Conservation (phyloP, 768 basidiomycete genomes). For the Leccinum barrowsii region DNA sequence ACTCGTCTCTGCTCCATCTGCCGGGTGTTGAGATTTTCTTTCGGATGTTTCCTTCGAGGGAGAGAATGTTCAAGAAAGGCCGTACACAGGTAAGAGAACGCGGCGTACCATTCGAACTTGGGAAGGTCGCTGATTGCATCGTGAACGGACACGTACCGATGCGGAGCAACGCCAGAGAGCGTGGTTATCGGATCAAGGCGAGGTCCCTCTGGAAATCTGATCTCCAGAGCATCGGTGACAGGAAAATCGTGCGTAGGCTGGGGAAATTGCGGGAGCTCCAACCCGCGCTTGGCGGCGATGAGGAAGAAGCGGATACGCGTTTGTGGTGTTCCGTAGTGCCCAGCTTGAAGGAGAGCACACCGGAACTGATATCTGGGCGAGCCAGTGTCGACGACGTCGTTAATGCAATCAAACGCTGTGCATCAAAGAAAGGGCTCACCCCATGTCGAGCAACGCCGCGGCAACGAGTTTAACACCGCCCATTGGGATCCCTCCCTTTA, state of each 20-base stretch:
- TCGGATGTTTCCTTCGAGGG: slow-evolving; percentile 24
- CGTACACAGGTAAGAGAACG: not conserved
- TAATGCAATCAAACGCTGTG: not conserved
- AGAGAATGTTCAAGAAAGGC: not conserved
- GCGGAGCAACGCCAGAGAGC: slow-evolving; percentile 49
- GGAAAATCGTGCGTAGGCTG: slow-evolving; percentile 44
- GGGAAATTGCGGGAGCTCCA: slow-evolving; percentile 38
- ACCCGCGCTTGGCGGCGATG: slow-evolving; percentile 38
- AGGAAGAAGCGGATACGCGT: slow-evolving; percentile 46
- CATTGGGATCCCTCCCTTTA: slow-evolving; percentile 63
- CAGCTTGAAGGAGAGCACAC: slow-evolving; percentile 43
- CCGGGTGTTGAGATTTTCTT: slow-evolving; percentile 1
- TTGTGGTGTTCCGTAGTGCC: slow-evolving; percentile 47
- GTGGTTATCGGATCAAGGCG: slow-evolving; percentile 44
- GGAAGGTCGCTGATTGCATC: slow-evolving; percentile 76
- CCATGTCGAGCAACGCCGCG: slow-evolving; percentile 59
- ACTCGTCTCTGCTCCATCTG: slow-evolving; percentile 21
- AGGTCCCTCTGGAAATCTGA: slow-evolving; percentile 46
- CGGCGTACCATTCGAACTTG: slow-evolving; percentile 65
- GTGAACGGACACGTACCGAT: slow-evolving; percentile 55
- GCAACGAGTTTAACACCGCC: slow-evolving; percentile 71
- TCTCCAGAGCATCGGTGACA: slow-evolving; percentile 39
- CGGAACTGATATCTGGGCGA: slow-evolving; percentile 41
- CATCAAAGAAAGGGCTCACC: slow-evolving; percentile 37
- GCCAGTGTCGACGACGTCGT: not conserved